A percentile compares a stretch with the other conserved stretches of the same genome.
These are phyloP conservation scores for Aleurites moluccanus DNA, from an alignment of 441 rosid genomes.

Conservation along the genomic window DNA sequence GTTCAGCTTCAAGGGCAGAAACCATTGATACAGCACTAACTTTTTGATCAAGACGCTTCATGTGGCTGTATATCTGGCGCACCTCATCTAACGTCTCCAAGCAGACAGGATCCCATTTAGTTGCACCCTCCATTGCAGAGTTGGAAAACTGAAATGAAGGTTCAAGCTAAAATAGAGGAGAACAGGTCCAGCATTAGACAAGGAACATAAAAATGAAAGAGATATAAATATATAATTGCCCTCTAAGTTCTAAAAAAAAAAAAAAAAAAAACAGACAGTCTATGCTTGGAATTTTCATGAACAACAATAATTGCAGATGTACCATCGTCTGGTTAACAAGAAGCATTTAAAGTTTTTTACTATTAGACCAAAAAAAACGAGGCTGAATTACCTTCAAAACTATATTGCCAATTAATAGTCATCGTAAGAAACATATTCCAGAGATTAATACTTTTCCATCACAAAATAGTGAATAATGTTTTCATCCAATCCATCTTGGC, in stretches of 20 bases:
- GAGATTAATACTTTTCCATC: background rate
- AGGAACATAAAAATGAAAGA: background rate
- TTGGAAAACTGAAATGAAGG: constrained; percentile 73
- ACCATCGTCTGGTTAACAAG: background rate
- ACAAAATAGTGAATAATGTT: background rate
- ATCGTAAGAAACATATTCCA: background rate
- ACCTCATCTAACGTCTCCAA: constrained; percentile 61
- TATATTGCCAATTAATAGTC: background rate
- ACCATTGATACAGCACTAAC: constrained; percentile 69
- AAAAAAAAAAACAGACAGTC: background rate
- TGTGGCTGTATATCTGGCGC: constrained; percentile 49
- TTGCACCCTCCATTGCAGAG: constrained; percentile 86
- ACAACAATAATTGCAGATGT: background rate
- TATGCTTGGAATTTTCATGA: background rate
- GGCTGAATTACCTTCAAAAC: background rate
- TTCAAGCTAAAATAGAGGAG: constrained; percentile 47
- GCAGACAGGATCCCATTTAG: constrained; percentile 87
- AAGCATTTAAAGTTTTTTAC: background rate
- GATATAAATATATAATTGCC: background rate
- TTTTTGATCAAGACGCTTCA: constrained; percentile 66
- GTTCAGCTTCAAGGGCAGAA: constrained; percentile 69
- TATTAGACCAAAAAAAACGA: background rate
- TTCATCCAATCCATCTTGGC: background rate
- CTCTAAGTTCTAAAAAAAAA: background rate
- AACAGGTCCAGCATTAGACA: constrained; percentile 17